Evolutionary conservation across 2,329 filamentous ascomycete species (phyloP).

Genomic region (Colletotrichum phormii): DNA sequence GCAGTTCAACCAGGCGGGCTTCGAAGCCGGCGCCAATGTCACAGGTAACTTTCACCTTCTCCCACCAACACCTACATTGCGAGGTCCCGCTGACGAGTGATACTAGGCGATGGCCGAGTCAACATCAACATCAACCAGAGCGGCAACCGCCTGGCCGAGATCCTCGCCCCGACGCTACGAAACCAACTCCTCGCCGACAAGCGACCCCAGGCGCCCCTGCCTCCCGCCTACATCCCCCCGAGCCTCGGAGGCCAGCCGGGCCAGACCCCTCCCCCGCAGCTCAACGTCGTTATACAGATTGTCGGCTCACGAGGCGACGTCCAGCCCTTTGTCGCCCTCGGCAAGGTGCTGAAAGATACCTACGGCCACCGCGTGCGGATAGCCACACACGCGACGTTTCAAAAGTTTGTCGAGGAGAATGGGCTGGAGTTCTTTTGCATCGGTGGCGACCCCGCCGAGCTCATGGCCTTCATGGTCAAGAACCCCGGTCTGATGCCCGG

Average conservation of each 20-base stretch:
- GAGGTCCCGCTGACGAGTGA: slow-evolving; percentile 25
- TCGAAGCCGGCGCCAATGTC: slow-evolving; percentile 71
- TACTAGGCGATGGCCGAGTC: slow-evolving; percentile 78
- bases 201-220: slow-evolving; percentile 56
- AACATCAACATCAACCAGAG: slow-evolving; percentile 84
- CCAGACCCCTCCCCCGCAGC: slow-evolving; percentile 65
- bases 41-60: slow-evolving; percentile 54
- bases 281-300: slow-evolving; percentile 81
- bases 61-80: slow-evolving; percentile 19
- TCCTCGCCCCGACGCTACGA: slow-evolving; percentile 74
- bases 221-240: slow-evolving; percentile 79
- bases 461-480: slow-evolving; percentile 94
- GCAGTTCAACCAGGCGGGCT: slow-evolving; percentile 70
- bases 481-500: slow-evolving; percentile 88
- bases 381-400: slow-evolving; percentile 78
- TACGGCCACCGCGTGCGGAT: slow-evolving; percentile 80
- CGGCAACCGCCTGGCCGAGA: slow-evolving; percentile 71
- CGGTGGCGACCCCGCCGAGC: slow-evolving; percentile 78
- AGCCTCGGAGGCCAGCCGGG: slow-evolving; percentile 73
- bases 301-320: slow-evolving; percentile 81
- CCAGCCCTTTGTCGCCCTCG: slow-evolving; percentile 79
- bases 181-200: slow-evolving; percentile 65
- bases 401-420: slow-evolving; percentile 75
- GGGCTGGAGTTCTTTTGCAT: slow-evolving; percentile 82
- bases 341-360: slow-evolving; percentile 70